These are phyloP conservation scores for Oldenlandia corymbosa DNA, from an alignment of 257 asterid species.

Conservation along the genomic window DNA sequence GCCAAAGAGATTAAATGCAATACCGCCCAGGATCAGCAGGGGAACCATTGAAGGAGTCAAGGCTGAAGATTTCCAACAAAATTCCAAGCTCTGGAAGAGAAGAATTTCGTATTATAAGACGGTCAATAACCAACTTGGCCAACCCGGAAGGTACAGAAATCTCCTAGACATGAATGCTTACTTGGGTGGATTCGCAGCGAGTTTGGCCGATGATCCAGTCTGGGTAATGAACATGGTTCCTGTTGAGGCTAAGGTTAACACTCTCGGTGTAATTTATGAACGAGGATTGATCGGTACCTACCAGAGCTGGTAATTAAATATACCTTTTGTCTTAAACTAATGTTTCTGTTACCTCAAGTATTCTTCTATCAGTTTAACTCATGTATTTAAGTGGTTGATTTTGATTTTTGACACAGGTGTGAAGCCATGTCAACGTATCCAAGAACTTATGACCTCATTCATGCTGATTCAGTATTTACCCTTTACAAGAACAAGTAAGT, in stretches of 20 bases:
- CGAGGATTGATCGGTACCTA: conserved; percentile 86
- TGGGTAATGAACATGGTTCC: conserved; percentile 94
- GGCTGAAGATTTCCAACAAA: conserved; percentile 30
- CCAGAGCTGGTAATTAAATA: conserved; percentile 59
- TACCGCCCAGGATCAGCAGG: conserved; percentile 64
- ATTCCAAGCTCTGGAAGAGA: conserved; percentile 55
- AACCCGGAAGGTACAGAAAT: conserved; percentile 65
- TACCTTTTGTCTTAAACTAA: too few relatives aligned
- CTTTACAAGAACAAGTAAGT: conserved; percentile 56
- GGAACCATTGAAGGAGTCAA: conserved; percentile 49
- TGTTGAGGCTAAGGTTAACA: conserved; percentile 49
- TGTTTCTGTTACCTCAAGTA: too few relatives aligned
- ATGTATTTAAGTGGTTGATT: neutral
- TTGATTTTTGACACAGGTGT: conserved; percentile 51
- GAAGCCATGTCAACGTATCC: conserved; percentile 98
- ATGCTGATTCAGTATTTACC: conserved; percentile 66
- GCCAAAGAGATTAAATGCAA: conserved; percentile 51
- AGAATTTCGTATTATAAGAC: conserved; percentile 65
- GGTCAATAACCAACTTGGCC: conserved; percentile 51
- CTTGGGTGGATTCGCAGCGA: conserved; percentile 87
- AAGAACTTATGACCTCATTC: conserved; percentile 80
- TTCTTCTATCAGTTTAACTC: neutral
- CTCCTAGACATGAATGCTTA: conserved; percentile 75
- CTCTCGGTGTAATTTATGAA: conserved; percentile 70
- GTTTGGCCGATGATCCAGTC: conserved; percentile 45